A percentile compares a stretch with the other conserved stretches of the same genome.
Evolutionary conservation across 129 eudicot genomes (phyloP).

Genomic region (Lactuca sativa): DNA sequence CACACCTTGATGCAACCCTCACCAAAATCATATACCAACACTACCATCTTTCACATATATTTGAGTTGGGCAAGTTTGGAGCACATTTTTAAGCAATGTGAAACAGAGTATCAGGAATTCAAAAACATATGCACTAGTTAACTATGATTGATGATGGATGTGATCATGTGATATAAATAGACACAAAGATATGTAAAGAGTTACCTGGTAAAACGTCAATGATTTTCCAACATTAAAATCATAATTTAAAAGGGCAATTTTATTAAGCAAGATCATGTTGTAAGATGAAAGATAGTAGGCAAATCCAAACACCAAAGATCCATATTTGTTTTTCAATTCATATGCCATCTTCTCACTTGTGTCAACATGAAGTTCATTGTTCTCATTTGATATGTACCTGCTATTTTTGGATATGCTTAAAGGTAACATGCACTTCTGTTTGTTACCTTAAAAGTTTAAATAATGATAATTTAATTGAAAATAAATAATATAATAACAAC

Average conservation of each 20-base stretch:
- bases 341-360: conserved; percentile 46
- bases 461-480: background rate
- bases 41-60: too few relatives aligned
- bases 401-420: conserved; percentile 46
- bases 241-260: conserved; percentile 68
- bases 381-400: conserved; percentile 29
- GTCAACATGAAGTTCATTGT: conserved; percentile 20
- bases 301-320: conserved; percentile 62
- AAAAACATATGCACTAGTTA: background rate
- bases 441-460: conserved; percentile 14
- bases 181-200: conserved; percentile 1
- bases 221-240: conserved; percentile 75
- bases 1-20: too few relatives aligned
- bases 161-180: background rate
- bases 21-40: too few relatives aligned
- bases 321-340: conserved; percentile 41
- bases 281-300: conserved; percentile 86
- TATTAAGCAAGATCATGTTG: conserved; percentile 85
- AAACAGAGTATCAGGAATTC: background rate
- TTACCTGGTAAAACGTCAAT: conserved; percentile 86
- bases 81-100: background rate
- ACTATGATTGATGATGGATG: background rate
- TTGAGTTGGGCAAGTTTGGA: too few relatives aligned
- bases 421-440: background rate
- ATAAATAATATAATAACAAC: conserved; percentile 28